Evolutionary conservation across 2,329 filamentous ascomycete genomes (phyloP).

Genomic region (Fusarium sacchari): DNA sequence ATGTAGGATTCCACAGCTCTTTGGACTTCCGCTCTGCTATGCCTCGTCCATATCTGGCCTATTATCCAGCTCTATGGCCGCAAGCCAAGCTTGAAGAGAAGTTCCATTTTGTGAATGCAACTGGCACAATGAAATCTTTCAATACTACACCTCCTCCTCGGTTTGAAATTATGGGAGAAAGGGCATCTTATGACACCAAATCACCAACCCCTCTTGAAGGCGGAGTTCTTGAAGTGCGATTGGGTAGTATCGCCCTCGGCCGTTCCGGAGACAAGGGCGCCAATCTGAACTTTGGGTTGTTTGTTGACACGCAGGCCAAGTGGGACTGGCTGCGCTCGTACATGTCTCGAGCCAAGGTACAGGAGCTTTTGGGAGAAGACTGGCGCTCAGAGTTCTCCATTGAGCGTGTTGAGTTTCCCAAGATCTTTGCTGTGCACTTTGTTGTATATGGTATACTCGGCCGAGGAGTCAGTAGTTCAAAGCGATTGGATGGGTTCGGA

Average conservation of each 20-base stretch:
- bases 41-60: not conserved
- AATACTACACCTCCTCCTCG: not conserved
- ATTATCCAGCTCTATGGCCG: not conserved
- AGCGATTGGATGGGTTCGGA: not conserved
- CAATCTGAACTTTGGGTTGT: not conserved
- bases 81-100: not conserved
- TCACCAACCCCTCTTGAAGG: not conserved
- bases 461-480: not conserved
- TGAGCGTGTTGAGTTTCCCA: not conserved
- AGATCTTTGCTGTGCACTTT: not conserved
- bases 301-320: not conserved
- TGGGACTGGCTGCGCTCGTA: not conserved
- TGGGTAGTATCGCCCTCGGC: not conserved
- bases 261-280: not conserved
- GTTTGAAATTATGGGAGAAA: not conserved
- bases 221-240: not conserved
- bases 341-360: not conserved
- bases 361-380: not conserved
- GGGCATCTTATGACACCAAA: not conserved
- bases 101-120: not conserved
- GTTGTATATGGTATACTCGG: not conserved
- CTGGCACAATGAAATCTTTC: not conserved
- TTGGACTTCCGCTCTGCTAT: not conserved
- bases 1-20: not conserved
- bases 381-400: not conserved